These are phyloP conservation scores for Rhizopus delemar DNA, from an alignment of 371 early-diverging fungal species.

Conservation along the genomic window DNA sequence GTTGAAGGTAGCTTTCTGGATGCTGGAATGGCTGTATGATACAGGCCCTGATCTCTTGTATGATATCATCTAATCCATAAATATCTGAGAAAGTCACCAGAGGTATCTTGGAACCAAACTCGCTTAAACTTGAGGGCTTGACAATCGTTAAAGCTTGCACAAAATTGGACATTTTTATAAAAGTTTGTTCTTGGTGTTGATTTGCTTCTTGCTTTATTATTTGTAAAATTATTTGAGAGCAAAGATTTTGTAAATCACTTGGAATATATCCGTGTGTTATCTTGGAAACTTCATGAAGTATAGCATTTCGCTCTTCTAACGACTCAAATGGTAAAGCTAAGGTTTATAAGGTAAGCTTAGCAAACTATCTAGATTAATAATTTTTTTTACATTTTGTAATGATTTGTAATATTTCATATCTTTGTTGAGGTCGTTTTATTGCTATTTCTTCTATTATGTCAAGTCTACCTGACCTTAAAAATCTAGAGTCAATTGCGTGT, in stretches of 20 bases:
- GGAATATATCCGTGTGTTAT: slow-evolving; percentile 93
- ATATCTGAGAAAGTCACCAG: slow-evolving; percentile 62
- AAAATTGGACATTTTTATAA: slow-evolving; percentile 35
- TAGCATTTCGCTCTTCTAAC: slow-evolving; percentile 39
- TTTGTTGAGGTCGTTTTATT: slow-evolving; percentile 50
- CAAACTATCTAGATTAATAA: background rate
- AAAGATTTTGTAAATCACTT: slow-evolving; percentile 71
- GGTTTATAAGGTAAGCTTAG: background rate
- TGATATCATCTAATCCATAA: slow-evolving; percentile 65
- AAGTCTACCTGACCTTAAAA: slow-evolving; percentile 61
- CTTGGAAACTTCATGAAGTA: slow-evolving; percentile 81
- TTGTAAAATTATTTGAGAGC: slow-evolving; percentile 53
- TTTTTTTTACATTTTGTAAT: slow-evolving; percentile 46
- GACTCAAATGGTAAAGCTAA: slow-evolving; percentile 60
- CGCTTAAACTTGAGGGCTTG: slow-evolving; percentile 63
- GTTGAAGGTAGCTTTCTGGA: slow-evolving; percentile 77
- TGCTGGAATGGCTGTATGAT: slow-evolving; percentile 83
- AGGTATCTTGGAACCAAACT: slow-evolving; percentile 63
- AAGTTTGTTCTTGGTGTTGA: background rate
- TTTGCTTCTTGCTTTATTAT: slow-evolving; percentile 38
- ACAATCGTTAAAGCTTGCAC: slow-evolving; percentile 44
- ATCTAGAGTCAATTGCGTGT: slow-evolving; percentile 55
- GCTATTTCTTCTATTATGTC: slow-evolving; percentile 53
- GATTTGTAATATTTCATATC: slow-evolving; percentile 47
- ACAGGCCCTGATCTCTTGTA: slow-evolving; percentile 63